Evolutionary conservation across 2,329 filamentous ascomycete species (phyloP).

Genomic region (Aureobasidium sp.): DNA sequence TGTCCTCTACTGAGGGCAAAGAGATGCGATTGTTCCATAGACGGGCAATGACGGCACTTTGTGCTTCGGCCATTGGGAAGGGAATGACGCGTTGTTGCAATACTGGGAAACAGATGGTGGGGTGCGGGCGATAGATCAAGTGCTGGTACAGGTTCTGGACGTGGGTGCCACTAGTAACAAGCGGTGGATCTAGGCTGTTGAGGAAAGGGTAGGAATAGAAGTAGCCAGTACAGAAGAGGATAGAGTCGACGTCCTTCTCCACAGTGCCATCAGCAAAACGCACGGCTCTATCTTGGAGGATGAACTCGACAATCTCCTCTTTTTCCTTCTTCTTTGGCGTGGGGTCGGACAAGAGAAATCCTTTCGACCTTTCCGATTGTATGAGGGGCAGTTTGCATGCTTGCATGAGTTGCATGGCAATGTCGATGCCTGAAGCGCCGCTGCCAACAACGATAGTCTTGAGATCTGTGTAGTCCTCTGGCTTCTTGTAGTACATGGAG

Average conservation of each 20-base stretch:
- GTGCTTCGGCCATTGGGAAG: conserved; percentile 70
- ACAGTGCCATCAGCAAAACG: conserved; percentile 57
- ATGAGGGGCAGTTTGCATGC: conserved; percentile 54
- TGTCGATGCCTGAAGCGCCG: conserved; percentile 75
- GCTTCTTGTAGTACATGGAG: conserved; percentile 69
- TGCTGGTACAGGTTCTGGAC: conserved; percentile 71
- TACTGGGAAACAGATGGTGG: conserved; percentile 68
- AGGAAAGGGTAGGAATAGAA: conserved; percentile 76
- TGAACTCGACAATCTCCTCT: conserved; percentile 45
- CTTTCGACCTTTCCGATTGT: conserved; percentile 50
- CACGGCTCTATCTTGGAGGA: conserved; percentile 51
- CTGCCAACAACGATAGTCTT: conserved; percentile 81
- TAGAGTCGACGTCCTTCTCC: conserved; percentile 60
- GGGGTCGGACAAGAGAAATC: conserved; percentile 31
- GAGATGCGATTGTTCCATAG: conserved; percentile 64
- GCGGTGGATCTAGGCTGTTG: conserved; percentile 37
- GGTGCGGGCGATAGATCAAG: conserved; percentile 64
- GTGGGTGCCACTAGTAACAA: conserved; percentile 60
- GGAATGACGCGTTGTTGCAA: conserved; percentile 81
- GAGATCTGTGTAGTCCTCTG: conserved; percentile 47
- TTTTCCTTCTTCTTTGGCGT: conserved; percentile 48
- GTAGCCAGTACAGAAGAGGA: conserved; percentile 87
- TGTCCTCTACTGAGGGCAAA: conserved; percentile 54
- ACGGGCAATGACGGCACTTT: conserved; percentile 67
- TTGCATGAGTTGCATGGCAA: conserved; percentile 63